Base-by-base conservation (phyloP, 139 green algal species). In the Limnomonas spitsbergensis region DNA sequence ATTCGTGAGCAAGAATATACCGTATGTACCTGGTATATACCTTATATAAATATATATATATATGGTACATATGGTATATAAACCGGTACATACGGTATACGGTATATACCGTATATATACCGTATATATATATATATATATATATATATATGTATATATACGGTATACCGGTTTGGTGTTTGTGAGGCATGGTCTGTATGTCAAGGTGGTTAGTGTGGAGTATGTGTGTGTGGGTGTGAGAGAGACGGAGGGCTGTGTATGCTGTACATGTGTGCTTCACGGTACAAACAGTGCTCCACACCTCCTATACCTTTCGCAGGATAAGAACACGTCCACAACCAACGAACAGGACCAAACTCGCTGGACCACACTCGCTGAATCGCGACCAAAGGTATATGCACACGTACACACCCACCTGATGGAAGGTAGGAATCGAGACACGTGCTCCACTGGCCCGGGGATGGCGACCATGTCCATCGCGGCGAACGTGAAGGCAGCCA, bases 391-490 rank as follows among this genome's bases (percentile, higher is more conserved):
- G 14, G 20, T 61, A 61, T 20, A 61, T 61, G 47, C 47, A 61
- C 47, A 61, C 47, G 20, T 20, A 61, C 47, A 61, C 61, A 34
- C 61, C 9, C 61, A 72, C 61, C 85, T 56, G 27, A 90, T 78
- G 39, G 77, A 80, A 2, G 86, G 83, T 61, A 90, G 73, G 86
- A 85, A 90, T 26, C 86, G 81, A 39, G 83, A 83, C n/a, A 90
- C 79, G 70, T 90, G 86, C 66, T 78, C 2, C n/a, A 82, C 74
- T 4, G 66, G 53, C 2, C 70, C 47, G 0, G 77, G 56, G 9
- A 83, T 76, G 42, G 75, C 42, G 4, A 91, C 69, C 34, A 89
- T 47, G 76, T 91, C 85, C 79, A 90, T 84, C 52, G 78, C 75
- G 9, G 66, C 87, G 72, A 91, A 36, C 24, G 71, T 66, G 40